Percentiles rank a stretch among this genome's conserved stretches.
Conservation (phyloP, 2,329 filamentous ascomycete genomes). For the Claviceps digitariae region DNA sequence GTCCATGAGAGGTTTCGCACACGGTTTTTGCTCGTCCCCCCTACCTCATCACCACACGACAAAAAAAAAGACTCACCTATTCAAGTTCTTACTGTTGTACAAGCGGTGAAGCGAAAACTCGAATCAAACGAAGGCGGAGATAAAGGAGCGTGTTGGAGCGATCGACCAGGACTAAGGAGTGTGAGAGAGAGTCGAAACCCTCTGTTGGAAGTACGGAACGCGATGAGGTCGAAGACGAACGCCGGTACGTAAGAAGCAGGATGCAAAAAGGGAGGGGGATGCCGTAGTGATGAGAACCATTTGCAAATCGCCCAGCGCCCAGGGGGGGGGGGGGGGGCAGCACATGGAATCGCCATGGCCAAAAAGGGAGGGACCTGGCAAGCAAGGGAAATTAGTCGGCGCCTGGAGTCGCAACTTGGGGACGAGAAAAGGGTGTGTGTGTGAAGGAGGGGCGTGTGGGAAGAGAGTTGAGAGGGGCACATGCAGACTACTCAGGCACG, state of each 20-base stretch:
- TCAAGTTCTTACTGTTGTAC: background rate
- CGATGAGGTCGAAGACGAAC: conserved; percentile 14
- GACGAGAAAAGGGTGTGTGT: no score
- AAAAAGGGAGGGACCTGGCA: background rate
- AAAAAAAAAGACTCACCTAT: background rate
- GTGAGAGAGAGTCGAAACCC: conserved; percentile 40
- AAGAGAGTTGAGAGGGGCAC: background rate
- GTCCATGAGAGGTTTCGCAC: background rate
- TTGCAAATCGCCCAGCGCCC: background rate
- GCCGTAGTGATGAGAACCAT: conserved; percentile 2
- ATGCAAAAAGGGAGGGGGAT: conserved; percentile 10
- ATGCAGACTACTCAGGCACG: background rate
- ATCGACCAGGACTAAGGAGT: conserved; percentile 29
- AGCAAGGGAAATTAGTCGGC: conserved; percentile 4
- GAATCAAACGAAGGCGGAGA: conserved; percentile 14
- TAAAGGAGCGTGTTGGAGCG: conserved; percentile 17
- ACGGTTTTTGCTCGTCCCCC: background rate
- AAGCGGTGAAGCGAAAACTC: background rate
- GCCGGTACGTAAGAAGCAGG: conserved; percentile 9
- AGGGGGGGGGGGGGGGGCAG: background rate
- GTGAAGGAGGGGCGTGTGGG: background rate
- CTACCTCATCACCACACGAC: background rate
- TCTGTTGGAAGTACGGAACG: conserved; percentile 36
- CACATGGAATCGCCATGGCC: background rate
- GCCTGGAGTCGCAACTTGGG: background rate